Evolutionary conservation across 805 yeast species (phyloP).

Genomic region (Candida verbasci): DNA sequence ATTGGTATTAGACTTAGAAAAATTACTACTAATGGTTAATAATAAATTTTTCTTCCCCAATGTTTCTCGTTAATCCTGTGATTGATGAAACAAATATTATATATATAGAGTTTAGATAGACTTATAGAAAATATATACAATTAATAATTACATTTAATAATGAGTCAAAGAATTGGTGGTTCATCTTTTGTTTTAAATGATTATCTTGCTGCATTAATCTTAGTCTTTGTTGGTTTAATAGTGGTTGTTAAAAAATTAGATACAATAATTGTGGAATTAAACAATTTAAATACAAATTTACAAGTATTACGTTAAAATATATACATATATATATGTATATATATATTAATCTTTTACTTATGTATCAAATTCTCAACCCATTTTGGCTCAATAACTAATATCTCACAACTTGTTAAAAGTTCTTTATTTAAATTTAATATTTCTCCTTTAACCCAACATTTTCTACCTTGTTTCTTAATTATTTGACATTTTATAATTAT

Average conservation of each 20-base stretch:
- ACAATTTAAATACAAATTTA: conserved; percentile 5
- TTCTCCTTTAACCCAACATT: conserved; percentile 35
- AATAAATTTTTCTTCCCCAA: not conserved
- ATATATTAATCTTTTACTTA: not conserved
- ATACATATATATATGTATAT: not conserved
- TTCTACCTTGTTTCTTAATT: conserved; percentile 31
- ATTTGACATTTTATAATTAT: conserved; percentile 32
- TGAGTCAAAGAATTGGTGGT: conserved; percentile 2
- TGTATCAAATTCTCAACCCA: conserved; percentile 30
- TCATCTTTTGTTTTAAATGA: conserved; percentile 4
- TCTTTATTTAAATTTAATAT: conserved; percentile 22
- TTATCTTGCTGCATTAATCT: conserved; percentile 7
- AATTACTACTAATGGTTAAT: not conserved
- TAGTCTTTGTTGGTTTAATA: conserved; percentile 4
- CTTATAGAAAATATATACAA: not conserved
- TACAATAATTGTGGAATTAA: conserved; percentile 3
- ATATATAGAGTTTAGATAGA: conserved; percentile 7
- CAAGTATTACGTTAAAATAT: conserved; percentile 1
- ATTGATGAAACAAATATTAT: not conserved
- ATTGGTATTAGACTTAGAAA: no score
- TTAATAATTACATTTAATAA: not conserved
- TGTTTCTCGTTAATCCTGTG: not conserved
- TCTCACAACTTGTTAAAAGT: conserved; percentile 33
- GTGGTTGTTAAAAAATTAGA: conserved; percentile 7
- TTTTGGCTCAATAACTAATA: conserved; percentile 38